phyloP scores from a whole-genome alignment of 495 filamentous ascomycete genomes.

The Daldinia caldariorum region DNA sequence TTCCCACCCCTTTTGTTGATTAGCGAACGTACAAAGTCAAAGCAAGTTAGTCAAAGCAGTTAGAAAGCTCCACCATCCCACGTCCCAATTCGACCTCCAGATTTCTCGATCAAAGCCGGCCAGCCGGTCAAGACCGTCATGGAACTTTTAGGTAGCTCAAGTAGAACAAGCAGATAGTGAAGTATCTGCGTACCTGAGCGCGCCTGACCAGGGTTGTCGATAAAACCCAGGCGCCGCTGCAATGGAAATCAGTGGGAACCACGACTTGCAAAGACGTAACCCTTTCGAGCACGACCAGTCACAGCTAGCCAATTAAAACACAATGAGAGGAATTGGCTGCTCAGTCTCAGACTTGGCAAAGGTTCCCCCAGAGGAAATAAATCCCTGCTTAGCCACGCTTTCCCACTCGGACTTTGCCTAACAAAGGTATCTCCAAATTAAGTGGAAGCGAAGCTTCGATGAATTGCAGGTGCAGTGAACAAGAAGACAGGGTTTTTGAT shows the following conservation, averaged over 20 bases:
- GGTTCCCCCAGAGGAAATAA: background rate
- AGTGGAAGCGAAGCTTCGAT: background rate
- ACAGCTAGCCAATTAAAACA: constrained; percentile 35
- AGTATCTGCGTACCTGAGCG: constrained; percentile 14
- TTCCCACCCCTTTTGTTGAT: constrained; percentile 37
- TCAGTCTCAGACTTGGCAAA: constrained; percentile 17
- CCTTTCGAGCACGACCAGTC: constrained; percentile 39
- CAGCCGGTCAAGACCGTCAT: no score
- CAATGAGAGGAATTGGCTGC: constrained; percentile 24
- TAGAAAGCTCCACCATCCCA: constrained; percentile 16
- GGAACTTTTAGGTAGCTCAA: no score
- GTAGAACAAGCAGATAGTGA: background rate
- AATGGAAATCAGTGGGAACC: constrained; percentile 31
- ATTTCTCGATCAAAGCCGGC: constrained; percentile 21
- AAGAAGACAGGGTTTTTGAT: no score
- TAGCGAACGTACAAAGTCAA: background rate
- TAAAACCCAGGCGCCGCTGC: constrained; percentile 19
- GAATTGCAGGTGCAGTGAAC: no score
- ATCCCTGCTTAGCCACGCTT: constrained; percentile 37
- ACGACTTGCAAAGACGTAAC: constrained; percentile 11
- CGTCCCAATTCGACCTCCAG: constrained; percentile 21
- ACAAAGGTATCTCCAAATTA: background rate
- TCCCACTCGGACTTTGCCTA: constrained; percentile 20
- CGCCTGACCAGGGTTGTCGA: background rate
- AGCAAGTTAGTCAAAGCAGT: background rate